Conservation (phyloP, 495 filamentous ascomycete genomes). For the Hyaloscypha variabilis region DNA sequence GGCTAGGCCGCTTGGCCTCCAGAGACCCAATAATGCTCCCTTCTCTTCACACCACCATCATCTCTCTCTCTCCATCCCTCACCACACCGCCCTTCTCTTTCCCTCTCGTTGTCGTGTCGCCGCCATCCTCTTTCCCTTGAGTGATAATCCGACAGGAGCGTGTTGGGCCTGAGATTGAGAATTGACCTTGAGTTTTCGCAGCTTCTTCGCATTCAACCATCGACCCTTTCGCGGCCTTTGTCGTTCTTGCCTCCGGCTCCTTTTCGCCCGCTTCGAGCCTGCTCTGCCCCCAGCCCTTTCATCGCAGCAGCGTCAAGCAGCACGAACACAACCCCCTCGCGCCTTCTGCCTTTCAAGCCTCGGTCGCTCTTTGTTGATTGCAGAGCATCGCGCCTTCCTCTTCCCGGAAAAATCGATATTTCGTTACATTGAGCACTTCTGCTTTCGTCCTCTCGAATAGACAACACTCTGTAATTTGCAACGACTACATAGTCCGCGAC, state of each 20-base stretch:
- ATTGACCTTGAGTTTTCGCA: too few species aligned
- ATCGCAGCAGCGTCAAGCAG: background rate
- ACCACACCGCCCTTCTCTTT: constrained; percentile 28
- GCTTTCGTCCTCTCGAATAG: constrained; percentile 15
- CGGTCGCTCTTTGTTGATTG: constrained; percentile 36
- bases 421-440: constrained; percentile 18
- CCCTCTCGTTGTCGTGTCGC: constrained; percentile 22
- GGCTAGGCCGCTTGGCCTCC: constrained; percentile 9
- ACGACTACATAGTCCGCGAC: constrained; percentile 29
- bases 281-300: background rate
- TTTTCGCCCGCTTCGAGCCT: constrained; percentile 6
- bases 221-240: constrained; percentile 1
- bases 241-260: constrained; percentile 12
- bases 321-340: background rate
- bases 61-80: constrained; percentile 7
- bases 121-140: constrained; percentile 13
- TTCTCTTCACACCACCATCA: constrained; percentile 12
- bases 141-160: constrained; percentile 16
- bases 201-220: constrained; percentile 7
- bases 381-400: constrained; percentile 28
- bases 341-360: constrained; percentile 13
- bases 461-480: constrained; percentile 31
- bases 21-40: background rate
- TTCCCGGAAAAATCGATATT: background rate
- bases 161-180: constrained; percentile 18